These are phyloP conservation scores for Suhomyces xylopsoci DNA, from an alignment of 805 yeast species.

Conservation along the genomic window DNA sequence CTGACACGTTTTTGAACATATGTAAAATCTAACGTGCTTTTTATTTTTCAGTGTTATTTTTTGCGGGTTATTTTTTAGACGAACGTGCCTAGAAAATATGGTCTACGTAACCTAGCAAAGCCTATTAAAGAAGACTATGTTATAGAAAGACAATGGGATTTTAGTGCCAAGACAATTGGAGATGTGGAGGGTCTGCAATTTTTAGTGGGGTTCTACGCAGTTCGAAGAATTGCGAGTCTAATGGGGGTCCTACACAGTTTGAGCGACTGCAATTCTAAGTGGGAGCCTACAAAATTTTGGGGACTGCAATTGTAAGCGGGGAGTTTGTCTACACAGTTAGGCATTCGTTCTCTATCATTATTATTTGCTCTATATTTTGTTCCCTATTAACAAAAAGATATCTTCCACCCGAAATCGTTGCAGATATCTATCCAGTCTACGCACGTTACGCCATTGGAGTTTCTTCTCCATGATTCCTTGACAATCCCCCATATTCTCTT, in stretches of 20 bases:
- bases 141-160: not conserved
- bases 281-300: not conserved
- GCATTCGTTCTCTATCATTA: not conserved
- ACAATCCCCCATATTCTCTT: conserved; percentile 22
- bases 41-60: no score
- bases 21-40: not conserved
- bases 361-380: no score
- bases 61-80: not conserved
- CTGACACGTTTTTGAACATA: not conserved
- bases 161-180: not conserved
- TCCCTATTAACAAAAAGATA: conserved; percentile 7
- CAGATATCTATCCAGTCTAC: conserved; percentile 29
- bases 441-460: conserved; percentile 16
- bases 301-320: not conserved
- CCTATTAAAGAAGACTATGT: no score
- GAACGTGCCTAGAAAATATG: not conserved
- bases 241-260: no score
- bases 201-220: no score
- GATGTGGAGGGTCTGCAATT: not conserved
- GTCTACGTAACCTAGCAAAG: no score
- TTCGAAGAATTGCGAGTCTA: no score
- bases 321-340: not conserved
- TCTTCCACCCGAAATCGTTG: conserved; percentile 26
- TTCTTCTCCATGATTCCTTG: conserved; percentile 23
- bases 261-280: no score